These are phyloP conservation scores for Hyphodiscus sp. DNA, from an alignment of 2,329 filamentous ascomycete species.

Conservation along the genomic window DNA sequence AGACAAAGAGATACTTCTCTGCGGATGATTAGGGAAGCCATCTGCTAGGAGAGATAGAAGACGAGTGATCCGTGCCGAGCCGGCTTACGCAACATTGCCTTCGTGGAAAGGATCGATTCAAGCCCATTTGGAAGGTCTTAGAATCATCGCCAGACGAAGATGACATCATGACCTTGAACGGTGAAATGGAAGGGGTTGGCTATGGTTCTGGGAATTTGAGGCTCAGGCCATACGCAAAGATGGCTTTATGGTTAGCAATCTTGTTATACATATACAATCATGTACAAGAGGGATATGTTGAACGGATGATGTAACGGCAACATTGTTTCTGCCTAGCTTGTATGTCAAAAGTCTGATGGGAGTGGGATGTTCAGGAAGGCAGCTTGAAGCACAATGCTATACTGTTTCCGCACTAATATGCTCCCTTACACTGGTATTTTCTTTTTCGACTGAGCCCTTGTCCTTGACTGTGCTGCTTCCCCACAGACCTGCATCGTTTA, in stretches of 20 bases:
- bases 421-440: neutral
- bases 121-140: too few relatives aligned
- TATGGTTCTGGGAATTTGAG: too few relatives aligned
- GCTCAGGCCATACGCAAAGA: too few relatives aligned
- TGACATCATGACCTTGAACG: too few relatives aligned
- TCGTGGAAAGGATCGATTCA: too few relatives aligned
- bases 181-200: too few relatives aligned
- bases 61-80: neutral
- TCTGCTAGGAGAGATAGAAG: neutral
- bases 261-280: too few relatives aligned
- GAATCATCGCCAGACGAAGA: too few relatives aligned
- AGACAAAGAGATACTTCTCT: constrained; percentile 66
- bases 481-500: too few relatives aligned
- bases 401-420: neutral
- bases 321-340: neutral
- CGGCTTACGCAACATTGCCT: neutral
- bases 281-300: neutral
- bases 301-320: neutral
- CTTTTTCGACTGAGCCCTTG: neutral
- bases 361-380: neutral
- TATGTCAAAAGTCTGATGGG: neutral
- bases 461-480: neutral
- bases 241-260: too few relatives aligned
- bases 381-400: neutral
- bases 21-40: constrained; percentile 40